phyloP scores from a whole-genome alignment of 2,329 filamentous ascomycete genomes.

The Microascus cirrosus region DNA sequence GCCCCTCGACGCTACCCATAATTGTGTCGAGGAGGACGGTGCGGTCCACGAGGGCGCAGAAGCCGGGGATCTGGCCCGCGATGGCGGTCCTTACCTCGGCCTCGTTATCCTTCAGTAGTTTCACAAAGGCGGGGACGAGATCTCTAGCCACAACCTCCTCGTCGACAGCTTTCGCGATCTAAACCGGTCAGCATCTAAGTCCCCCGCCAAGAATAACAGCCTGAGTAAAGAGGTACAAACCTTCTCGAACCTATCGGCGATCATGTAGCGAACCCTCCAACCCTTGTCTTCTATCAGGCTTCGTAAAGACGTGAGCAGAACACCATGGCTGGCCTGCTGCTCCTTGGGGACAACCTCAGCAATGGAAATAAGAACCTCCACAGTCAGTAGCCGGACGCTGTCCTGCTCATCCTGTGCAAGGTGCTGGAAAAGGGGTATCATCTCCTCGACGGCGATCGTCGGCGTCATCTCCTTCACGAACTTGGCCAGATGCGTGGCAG shows the following conservation, averaged over 20 bases:
- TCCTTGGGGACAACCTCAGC: conserved; percentile 97
- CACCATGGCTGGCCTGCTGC: conserved; percentile 91
- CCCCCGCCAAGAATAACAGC: not conserved
- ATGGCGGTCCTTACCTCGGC: conserved; percentile 96
- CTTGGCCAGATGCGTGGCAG: conserved; percentile 90
- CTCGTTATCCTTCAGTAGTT: conserved; percentile 94
- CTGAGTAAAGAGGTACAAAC: conserved; percentile 28
- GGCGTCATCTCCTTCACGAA: conserved; percentile 97
- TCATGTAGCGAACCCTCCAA: conserved; percentile 99
- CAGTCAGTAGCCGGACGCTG: conserved; percentile 88
- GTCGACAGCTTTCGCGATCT: conserved; percentile 97
- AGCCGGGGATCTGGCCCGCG: conserved; percentile 93
- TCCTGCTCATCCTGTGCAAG: conserved; percentile 95
- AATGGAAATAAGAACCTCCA: conserved; percentile 92
- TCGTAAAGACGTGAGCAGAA: conserved; percentile 79
- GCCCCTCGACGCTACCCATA: conserved; percentile 90
- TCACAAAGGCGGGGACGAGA: conserved; percentile 92
- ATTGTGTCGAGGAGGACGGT: conserved; percentile 87
- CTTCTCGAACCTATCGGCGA: conserved; percentile 97
- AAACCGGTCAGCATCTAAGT: conserved; percentile 3
- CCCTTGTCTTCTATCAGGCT: conserved; percentile 98
- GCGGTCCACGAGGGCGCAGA: conserved; percentile 82
- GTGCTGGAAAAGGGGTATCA: conserved; percentile 98
- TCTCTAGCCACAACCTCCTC: conserved; percentile 92
- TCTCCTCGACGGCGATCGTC: conserved; percentile 87